phyloP scores from a whole-genome alignment of 176 grass and related monocot species.

The Tillandsia fasciculata region DNA sequence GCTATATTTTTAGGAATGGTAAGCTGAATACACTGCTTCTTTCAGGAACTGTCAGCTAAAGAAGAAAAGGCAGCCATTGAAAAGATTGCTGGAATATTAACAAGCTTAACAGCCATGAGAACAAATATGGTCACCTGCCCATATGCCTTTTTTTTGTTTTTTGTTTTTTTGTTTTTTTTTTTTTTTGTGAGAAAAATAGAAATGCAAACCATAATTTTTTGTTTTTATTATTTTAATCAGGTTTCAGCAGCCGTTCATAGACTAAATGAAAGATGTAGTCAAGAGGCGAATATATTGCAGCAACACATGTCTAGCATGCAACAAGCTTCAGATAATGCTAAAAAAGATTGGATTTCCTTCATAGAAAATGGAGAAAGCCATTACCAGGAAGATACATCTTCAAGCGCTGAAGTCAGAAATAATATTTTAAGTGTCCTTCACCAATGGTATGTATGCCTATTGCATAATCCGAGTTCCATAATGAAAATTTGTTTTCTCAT shows the following conservation, averaged over 20 bases:
- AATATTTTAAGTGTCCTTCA: constrained; percentile 37
- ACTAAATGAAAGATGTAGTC: constrained; percentile 39
- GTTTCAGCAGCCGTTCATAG: constrained; percentile 42
- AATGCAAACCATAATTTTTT: neutral
- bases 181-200: neutral
- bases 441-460: constrained; percentile 39
- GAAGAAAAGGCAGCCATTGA: constrained; percentile 52
- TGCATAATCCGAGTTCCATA: constrained; percentile 11
- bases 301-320: constrained; percentile 40
- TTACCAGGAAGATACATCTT: constrained; percentile 31
- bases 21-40: constrained; percentile 7
- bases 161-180: neutral
- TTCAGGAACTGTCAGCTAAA: constrained; percentile 48
- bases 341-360: constrained; percentile 27
- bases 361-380: constrained; percentile 31
- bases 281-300: constrained; percentile 31
- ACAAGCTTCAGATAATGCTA: constrained; percentile 35
- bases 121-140: constrained; percentile 44
- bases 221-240: constrained; percentile 21
- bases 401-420: constrained; percentile 23
- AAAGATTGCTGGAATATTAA: constrained; percentile 55
- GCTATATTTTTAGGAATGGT: constrained; percentile 5
- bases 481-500: neutral
- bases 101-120: constrained; percentile 43
- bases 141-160: neutral